Evolutionary conservation across 805 yeast species (phyloP).

Genomic region (Zygoascus biomembranicola): DNA sequence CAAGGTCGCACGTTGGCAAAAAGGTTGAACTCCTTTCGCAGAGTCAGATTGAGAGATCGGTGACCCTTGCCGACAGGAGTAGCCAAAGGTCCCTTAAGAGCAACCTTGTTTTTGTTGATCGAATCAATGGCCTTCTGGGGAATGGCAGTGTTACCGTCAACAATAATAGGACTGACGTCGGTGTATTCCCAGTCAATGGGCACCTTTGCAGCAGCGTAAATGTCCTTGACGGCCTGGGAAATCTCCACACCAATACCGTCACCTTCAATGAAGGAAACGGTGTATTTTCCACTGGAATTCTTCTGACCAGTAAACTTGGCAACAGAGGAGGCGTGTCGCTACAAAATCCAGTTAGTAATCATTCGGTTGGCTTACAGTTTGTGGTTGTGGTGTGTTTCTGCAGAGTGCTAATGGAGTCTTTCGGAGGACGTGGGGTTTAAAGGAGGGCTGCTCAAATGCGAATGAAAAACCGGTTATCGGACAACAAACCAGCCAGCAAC

Average conservation of each 20-base stretch:
- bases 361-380: background rate
- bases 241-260: conserved; percentile 98
- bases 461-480: too few relatives aligned
- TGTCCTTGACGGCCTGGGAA: conserved; percentile 86
- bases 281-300: conserved; percentile 60
- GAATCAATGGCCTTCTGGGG: conserved; percentile 89
- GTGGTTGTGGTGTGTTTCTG: too few relatives aligned
- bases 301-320: conserved; percentile 35
- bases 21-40: conserved; percentile 92
- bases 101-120: conserved; percentile 87
- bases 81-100: conserved; percentile 96
- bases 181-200: conserved; percentile 97
- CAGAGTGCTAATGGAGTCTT: too few relatives aligned
- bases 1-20: conserved; percentile 98
- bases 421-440: too few relatives aligned
- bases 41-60: conserved; percentile 91
- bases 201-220: conserved; percentile 87
- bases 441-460: too few relatives aligned
- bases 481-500: background rate
- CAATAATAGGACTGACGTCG: conserved; percentile 88
- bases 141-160: conserved; percentile 87
- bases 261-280: conserved; percentile 95
- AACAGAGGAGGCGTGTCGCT: conserved; percentile 28
- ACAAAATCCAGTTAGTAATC: background rate
- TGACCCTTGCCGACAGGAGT: conserved; percentile 99